phyloP scores from a whole-genome alignment of 306 rosid species.

The Vicia faba region DNA sequence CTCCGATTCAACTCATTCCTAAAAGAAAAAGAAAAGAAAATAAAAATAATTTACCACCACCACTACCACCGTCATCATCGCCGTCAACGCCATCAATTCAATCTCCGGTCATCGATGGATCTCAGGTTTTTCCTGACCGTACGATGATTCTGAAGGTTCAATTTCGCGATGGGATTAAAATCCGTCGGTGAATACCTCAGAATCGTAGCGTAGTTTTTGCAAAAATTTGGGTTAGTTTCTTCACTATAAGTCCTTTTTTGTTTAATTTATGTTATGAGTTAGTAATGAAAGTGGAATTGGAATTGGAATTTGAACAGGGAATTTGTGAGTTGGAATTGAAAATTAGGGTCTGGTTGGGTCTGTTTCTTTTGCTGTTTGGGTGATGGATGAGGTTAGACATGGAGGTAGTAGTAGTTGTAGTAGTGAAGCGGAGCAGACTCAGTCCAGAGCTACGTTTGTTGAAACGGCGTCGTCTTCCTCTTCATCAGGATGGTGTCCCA shows the following conservation, averaged over 20 bases:
- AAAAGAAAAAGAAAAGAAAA: background rate
- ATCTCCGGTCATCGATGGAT: conserved; percentile 40
- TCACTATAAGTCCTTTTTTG: background rate
- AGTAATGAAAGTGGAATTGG: conserved; percentile 45
- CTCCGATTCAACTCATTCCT: conserved; percentile 25
- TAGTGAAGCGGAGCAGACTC: conserved; percentile 53
- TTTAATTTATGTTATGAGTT: conserved; percentile 22
- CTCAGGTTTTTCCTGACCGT: conserved; percentile 21
- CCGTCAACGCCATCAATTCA: conserved; percentile 6
- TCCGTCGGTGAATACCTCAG: conserved; percentile 62
- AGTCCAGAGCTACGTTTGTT: conserved; percentile 38
- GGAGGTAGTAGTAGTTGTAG: conserved; percentile 22
- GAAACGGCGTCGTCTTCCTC: conserved; percentile 25
- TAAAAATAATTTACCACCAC: background rate
- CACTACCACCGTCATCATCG: background rate
- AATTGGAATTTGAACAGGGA: conserved; percentile 50
- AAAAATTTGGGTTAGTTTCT: conserved; percentile 1
- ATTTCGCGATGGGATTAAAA: conserved; percentile 73
- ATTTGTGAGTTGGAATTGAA: conserved; percentile 47
- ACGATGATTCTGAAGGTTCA: conserved; percentile 35
- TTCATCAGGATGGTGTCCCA: conserved; percentile 57
- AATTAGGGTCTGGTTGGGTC: conserved; percentile 37
- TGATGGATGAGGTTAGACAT: conserved; percentile 76
- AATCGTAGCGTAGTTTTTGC: conserved; percentile 7
- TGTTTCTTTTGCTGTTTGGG: conserved; percentile 36